Evolutionary conservation across 257 asterid species (phyloP), one percentile per base, ranked within the genome.

Genomic region (Rhazya stricta): DNA sequence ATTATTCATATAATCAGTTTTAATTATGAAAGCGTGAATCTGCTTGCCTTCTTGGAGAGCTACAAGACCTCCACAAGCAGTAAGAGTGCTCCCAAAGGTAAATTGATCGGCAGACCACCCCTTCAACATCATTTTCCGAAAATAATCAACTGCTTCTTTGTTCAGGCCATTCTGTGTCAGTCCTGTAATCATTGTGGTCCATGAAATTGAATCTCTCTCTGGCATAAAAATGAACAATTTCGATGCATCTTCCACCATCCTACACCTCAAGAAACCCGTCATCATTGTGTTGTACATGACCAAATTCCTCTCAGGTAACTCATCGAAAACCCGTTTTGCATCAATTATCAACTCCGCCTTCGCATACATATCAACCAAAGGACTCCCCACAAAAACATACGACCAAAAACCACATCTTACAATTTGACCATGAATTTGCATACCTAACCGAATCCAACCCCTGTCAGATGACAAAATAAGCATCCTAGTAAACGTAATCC

Each of bases 161-260:
- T 83, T 71, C 84, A 89, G 79, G 54, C 88, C 85, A 71, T 91
- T 92, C 74, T 91, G 96, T 6, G 80, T 85, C 71, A 89, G 86
- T 30, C 97, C 97, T 0, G 95, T 86, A 48, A 94, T 86, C 94
- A 91, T 89, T 29, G 97, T 83, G 0, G 98, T 91, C 97, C 97
- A 91, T 43, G 98, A 84, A 85, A 94, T 84, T 2, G 89, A 86
- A 82, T 94, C 98, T 81, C 84, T 94, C 79, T 89, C 96, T 13
- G 81, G 68, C 98, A 90, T 85, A 77, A 81, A 73, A 43, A 48
- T 75, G 75, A 93, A 93, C 81, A 93, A 83, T 61, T 65, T 37
- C 76, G 50, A 77, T 2, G 88, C 78, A 73, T 79, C 84, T 62
- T 71, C 81, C 57, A 84, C 83, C 79, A 82, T 61, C 60, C 88